phyloP scores from a whole-genome alignment of 2,329 filamentous ascomycete species.

The Alternaria burnsii region DNA sequence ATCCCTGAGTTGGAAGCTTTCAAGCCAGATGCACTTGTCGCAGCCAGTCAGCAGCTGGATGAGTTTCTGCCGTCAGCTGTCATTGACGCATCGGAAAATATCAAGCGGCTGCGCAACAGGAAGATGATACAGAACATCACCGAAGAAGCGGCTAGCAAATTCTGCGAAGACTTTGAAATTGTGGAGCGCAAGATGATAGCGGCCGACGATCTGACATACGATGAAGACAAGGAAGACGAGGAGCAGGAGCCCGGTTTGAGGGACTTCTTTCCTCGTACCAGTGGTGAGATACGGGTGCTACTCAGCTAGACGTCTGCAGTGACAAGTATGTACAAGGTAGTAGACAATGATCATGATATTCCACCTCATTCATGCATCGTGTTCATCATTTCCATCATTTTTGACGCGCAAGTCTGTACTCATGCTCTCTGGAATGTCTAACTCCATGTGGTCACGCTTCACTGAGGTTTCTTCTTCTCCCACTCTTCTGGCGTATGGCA shows the following conservation, averaged over 20 bases:
- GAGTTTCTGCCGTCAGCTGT: conserved; percentile 91
- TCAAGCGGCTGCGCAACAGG: conserved; percentile 77
- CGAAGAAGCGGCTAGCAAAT: conserved; percentile 81
- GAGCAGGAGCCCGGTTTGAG: conserved; percentile 56
- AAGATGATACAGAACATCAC: conserved; percentile 77
- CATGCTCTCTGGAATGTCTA: neutral
- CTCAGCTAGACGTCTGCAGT: conserved; percentile 58
- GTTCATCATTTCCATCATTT: neutral
- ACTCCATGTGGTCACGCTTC: neutral
- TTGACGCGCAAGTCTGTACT: neutral
- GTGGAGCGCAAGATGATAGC: conserved; percentile 69
- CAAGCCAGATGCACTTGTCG: conserved; percentile 67
- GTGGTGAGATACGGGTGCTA: conserved; percentile 69
- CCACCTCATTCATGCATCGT: neutral
- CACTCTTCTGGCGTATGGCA: conserved; percentile 93
- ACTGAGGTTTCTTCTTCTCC: conserved; percentile 68
- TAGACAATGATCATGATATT: neutral
- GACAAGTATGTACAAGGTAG: conserved; percentile 1
- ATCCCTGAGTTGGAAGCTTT: conserved; percentile 66
- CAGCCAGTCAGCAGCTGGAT: conserved; percentile 80
- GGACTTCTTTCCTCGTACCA: conserved; percentile 69
- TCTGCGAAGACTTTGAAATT: conserved; percentile 84
- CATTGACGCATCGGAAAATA: conserved; percentile 86
- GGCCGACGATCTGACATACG: conserved; percentile 62
- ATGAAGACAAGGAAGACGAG: conserved; percentile 48